Base-by-base conservation (phyloP, 768 basidiomycete species). In the Cystobasidium ongulense region DNA sequence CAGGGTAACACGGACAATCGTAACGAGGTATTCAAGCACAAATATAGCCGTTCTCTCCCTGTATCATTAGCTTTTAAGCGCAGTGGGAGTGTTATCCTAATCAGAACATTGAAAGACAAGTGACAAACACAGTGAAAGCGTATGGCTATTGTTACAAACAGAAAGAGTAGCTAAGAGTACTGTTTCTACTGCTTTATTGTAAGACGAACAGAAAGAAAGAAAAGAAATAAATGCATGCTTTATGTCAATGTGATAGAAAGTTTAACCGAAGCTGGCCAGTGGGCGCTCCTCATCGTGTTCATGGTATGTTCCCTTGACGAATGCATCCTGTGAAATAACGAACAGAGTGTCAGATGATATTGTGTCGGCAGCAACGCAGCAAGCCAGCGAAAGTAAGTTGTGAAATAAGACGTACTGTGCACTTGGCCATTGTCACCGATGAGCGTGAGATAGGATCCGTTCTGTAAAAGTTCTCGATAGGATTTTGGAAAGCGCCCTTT, bases 391-490 rank as follows among this genome's bases (percentile, higher is more conserved):
- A 65, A 50, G 3, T 62, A 64, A 21, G 76, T 54, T 31, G 70
- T 1, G 31, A 10, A 46, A 10, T 15, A 7, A n/a, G n/a, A 64
- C 68, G 76, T 84, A 39, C 90, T 35, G 76, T 75, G 72, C 76
- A 76, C 64, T 78, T 73, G 17, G 76, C 73, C 78, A 79, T 79
- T n/a, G 77, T 79, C 21, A 76, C 75, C 50, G 77, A 93, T 87
- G 91, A 90, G 85, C 94, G 85, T 53, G 92, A 93, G 80, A 98
- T 92, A 31, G 90, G 87, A 81, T 97, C 95, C 11, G 95, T 97
- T 82, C 92, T 88, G 83, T 97, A 99, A 83, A 98, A 98, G 83
- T 96, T 96, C 63, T 82, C 77, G 76, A 99, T 89, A 0, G 92
- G 90, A 82, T 88, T 90, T 81, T 84, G 85, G 82, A 96, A 88